phyloP scores from a whole-genome alignment of 768 basidiomycete genomes.

The Rhizopogon roseolus region DNA sequence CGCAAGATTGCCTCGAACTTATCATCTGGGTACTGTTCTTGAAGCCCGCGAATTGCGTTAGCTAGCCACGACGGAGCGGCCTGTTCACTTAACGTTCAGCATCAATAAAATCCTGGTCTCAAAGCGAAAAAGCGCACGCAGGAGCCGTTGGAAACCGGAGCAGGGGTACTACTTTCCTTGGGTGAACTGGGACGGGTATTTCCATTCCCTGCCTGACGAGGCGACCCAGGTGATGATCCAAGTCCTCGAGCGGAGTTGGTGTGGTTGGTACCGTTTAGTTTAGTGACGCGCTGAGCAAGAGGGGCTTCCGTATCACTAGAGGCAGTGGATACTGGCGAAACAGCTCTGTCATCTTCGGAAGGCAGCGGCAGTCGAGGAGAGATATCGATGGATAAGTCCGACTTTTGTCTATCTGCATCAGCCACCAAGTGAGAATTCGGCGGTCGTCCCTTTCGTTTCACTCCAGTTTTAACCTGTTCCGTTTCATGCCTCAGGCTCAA shows the following conservation, averaged over 20 bases:
- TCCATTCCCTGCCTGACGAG: slow-evolving; percentile 12
- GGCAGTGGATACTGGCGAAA: slow-evolving; percentile 67
- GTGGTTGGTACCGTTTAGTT: slow-evolving; percentile 46
- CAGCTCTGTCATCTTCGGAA: slow-evolving; percentile 47
- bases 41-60: slow-evolving; percentile 62
- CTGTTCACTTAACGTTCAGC: slow-evolving; percentile 28
- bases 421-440: slow-evolving; percentile 15
- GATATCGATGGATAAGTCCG: slow-evolving; percentile 32
- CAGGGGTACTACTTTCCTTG: slow-evolving; percentile 4
- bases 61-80: slow-evolving; percentile 66
- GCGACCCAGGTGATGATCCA: slow-evolving; percentile 10
- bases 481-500: slow-evolving; percentile 48
- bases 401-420: slow-evolving; percentile 43
- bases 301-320: slow-evolving; percentile 75
- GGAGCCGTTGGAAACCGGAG: slow-evolving; percentile 11
- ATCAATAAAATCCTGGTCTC: slow-evolving; percentile 25
- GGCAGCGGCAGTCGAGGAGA: slow-evolving; percentile 24
- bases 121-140: slow-evolving; percentile 21
- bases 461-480: slow-evolving; percentile 47
- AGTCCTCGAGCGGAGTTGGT: neutral
- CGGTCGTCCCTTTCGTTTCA: slow-evolving; percentile 44
- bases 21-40: slow-evolving; percentile 74
- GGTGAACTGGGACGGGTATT: slow-evolving; percentile 14
- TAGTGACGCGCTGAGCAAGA: slow-evolving; percentile 57
- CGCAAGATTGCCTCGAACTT: slow-evolving; percentile 73